Evolutionary conservation across 2,329 filamentous ascomycete genomes (phyloP).

Genomic region (Sordariomycetes sp.): DNA sequence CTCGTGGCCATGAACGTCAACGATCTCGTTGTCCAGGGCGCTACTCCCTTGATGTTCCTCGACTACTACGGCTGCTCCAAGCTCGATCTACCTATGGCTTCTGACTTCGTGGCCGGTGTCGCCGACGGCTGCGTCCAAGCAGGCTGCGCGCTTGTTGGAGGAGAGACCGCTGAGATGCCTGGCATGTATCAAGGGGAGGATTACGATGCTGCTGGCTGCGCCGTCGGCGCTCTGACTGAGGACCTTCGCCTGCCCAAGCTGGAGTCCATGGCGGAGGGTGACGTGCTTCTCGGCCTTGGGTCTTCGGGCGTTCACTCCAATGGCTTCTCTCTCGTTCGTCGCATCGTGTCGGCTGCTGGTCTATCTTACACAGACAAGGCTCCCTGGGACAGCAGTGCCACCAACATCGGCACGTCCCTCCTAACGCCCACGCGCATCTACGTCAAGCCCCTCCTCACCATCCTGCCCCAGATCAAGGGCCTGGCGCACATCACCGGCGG

Average conservation of each 20-base stretch:
- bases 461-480: conserved; percentile 68
- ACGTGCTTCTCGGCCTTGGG: conserved; percentile 75
- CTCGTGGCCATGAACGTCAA: conserved; percentile 99
- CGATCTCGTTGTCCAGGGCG: conserved; percentile 91
- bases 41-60: conserved; percentile 90
- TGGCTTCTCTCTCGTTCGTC: conserved; percentile 92
- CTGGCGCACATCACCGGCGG: conserved; percentile 96
- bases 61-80: conserved; percentile 96
- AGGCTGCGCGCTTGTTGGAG: conserved; percentile 86
- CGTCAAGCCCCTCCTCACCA: conserved; percentile 69
- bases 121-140: conserved; percentile 78
- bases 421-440: conserved; percentile 92
- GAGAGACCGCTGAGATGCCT: conserved; percentile 97
- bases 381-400: conserved; percentile 63
- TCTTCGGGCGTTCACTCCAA: conserved; percentile 92
- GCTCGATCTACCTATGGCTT: conserved; percentile 68
- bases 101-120: conserved; percentile 84
- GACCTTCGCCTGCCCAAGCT: conserved; percentile 66
- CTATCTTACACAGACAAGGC: conserved; percentile 63
- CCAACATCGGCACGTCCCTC: conserved; percentile 63
- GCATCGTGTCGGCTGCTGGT: conserved; percentile 67
- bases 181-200: conserved; percentile 83
- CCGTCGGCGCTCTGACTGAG: conserved; percentile 71
- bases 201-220: conserved; percentile 88
- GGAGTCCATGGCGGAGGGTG: conserved; percentile 67